Percentiles rank a stretch among this genome's conserved stretches.
These are phyloP conservation scores for Euphorbia peplus DNA, from an alignment of 345 rosid genomes.

Conservation along the genomic window DNA sequence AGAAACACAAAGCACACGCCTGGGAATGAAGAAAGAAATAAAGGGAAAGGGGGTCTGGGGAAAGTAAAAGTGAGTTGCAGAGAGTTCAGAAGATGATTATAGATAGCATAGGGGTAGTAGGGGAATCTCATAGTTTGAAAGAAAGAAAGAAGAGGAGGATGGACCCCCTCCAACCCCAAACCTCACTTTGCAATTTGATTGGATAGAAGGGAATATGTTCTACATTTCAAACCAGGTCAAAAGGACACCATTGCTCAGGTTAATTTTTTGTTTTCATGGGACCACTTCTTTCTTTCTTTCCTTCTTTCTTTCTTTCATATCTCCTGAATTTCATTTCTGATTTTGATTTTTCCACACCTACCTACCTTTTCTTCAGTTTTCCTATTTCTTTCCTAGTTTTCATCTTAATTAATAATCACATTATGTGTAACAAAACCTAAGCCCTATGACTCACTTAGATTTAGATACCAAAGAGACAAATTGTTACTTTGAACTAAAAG, in stretches of 20 bases:
- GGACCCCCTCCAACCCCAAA: constrained; percentile 17
- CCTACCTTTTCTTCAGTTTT: no score
- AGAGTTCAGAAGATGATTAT: constrained; percentile 22
- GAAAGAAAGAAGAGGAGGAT: background rate
- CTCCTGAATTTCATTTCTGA: constrained; percentile 26
- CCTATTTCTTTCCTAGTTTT: no score
- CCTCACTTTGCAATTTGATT: constrained; percentile 16
- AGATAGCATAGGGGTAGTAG: constrained; percentile 14
- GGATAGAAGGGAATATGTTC: constrained; percentile 30
- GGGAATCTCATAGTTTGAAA: constrained; percentile 35
- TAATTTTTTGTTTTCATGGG: background rate
- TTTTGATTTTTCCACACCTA: background rate
- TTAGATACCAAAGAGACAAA: no score
- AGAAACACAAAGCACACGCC: constrained; percentile 22
- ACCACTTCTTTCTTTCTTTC: constrained; percentile 15
- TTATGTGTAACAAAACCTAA: no score
- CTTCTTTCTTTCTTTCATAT: constrained; percentile 17
- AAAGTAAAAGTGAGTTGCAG: constrained; percentile 33
- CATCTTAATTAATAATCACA: no score
- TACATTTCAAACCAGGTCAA: constrained; percentile 42
- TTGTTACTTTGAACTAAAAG: no score
- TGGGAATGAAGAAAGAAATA: constrained; percentile 12
- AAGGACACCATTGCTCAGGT: constrained; percentile 18
- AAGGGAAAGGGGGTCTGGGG: constrained; percentile 16
- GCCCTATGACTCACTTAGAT: no score